Percentiles rank a stretch among this genome's conserved stretches.
Evolutionary conservation across 768 basidiomycete species (phyloP).

Genomic region (Trametes sanguinea): DNA sequence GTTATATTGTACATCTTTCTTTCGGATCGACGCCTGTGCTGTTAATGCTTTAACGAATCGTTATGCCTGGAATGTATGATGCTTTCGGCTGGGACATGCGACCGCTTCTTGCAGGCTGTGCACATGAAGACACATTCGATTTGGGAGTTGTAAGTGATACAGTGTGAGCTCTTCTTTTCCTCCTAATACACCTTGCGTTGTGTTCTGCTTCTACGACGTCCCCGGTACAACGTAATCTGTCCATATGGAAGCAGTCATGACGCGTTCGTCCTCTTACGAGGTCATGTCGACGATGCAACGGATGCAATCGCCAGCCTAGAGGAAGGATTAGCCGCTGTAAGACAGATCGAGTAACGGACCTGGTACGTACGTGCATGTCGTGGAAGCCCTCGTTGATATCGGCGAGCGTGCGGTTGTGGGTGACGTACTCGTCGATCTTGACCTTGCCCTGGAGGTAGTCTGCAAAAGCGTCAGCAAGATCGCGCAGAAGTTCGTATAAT

Average conservation of each 20-base stretch:
- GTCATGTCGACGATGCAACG: conserved; percentile 93
- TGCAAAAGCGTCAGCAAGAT: conserved; percentile 32
- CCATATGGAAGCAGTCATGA: neutral
- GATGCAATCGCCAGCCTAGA: conserved; percentile 82
- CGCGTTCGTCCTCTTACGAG: conserved; percentile 6
- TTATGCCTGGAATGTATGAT: neutral
- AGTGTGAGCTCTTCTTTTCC: conserved; percentile 4
- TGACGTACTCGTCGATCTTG: conserved; percentile 95
- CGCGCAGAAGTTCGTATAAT: neutral
- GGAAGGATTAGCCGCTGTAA: conserved; percentile 14
- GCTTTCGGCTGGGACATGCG: neutral
- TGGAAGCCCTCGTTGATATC: conserved; percentile 89
- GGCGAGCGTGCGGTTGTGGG: conserved; percentile 72
- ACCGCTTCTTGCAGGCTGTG: neutral
- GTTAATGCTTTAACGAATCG: neutral
- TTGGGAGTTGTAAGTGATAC: conserved; percentile 12
- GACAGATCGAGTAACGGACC: neutral
- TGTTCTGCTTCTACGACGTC: conserved; percentile 1
- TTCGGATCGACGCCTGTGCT: neutral
- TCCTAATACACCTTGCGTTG: conserved; percentile 13
- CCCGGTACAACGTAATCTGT: neutral
- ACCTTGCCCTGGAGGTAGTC: conserved; percentile 82
- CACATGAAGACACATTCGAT: neutral
- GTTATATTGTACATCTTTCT: neutral
- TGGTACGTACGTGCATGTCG: conserved; percentile 88